phyloP scores from a whole-genome alignment of 2,329 filamentous ascomycete species.

The Aspergillus glaucus region DNA sequence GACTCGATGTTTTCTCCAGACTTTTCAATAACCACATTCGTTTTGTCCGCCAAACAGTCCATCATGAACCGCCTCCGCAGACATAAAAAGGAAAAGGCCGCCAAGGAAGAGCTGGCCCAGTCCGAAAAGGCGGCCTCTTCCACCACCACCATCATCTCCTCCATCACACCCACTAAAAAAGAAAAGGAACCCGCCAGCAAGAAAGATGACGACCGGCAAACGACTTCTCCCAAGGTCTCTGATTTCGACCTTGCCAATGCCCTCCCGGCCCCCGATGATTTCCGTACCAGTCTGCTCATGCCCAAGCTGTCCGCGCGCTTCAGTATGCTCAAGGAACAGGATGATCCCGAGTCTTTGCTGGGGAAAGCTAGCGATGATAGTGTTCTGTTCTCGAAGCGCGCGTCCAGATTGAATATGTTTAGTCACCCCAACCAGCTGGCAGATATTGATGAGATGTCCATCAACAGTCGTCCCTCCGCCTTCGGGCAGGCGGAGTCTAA shows the following conservation, averaged over 20 bases:
- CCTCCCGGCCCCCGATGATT: slow-evolving; percentile 78
- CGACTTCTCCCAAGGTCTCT: slow-evolving; percentile 3
- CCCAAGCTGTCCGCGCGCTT: slow-evolving; percentile 89
- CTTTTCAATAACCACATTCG: neutral
- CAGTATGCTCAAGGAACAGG: slow-evolving; percentile 92
- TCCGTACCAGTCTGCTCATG: slow-evolving; percentile 93
- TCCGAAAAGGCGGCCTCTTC: neutral
- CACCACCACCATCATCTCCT: slow-evolving; percentile 17
- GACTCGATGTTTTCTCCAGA: too few relatives aligned
- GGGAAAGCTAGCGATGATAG: slow-evolving; percentile 96
- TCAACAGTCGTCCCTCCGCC: slow-evolving; percentile 56
- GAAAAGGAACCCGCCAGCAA: slow-evolving; percentile 41
- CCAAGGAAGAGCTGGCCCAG: neutral
- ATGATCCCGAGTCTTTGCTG: slow-evolving; percentile 80
- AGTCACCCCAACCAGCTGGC: slow-evolving; percentile 50
- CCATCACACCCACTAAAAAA: neutral
- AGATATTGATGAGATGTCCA: slow-evolving; percentile 86
- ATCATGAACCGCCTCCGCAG: slow-evolving; percentile 39
- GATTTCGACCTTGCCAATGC: slow-evolving; percentile 67
- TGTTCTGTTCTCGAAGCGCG: slow-evolving; percentile 74
- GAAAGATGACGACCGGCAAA: slow-evolving; percentile 23
- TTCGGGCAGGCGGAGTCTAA: slow-evolving; percentile 60
- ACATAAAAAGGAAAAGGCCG: slow-evolving; percentile 30
- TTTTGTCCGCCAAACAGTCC: neutral
- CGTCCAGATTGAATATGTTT: slow-evolving; percentile 70